phyloP scores from a whole-genome alignment of 106 monocot species.

The Phalaenopsis aphrodite region DNA sequence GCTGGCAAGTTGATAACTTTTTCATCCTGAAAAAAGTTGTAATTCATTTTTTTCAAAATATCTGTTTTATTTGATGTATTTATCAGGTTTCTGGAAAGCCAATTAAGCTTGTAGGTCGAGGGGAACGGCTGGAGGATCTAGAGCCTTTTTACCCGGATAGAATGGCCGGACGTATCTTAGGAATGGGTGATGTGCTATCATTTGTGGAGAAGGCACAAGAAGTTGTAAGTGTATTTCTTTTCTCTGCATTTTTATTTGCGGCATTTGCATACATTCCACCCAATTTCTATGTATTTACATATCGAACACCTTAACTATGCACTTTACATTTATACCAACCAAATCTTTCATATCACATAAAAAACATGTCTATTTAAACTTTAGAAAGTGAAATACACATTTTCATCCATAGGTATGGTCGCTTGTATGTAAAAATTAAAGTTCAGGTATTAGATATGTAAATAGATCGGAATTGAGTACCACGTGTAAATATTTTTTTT shows the following conservation, averaged over 20 bases:
- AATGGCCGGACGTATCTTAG: slow-evolving; percentile 89
- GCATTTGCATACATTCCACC: too few species aligned
- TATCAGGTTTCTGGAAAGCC: slow-evolving; percentile 90
- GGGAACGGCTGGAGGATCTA: slow-evolving; percentile 90
- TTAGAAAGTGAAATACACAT: too few species aligned
- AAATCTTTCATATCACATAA: too few species aligned
- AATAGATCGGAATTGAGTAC: too few species aligned
- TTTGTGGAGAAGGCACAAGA: slow-evolving; percentile 98
- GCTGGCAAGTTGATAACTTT: not conserved
- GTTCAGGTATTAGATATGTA: too few species aligned
- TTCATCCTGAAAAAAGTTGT: not conserved
- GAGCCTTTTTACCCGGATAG: slow-evolving; percentile 97
- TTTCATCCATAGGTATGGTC: too few species aligned
- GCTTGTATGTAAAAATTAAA: too few species aligned
- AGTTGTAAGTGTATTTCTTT: slow-evolving; percentile 55
- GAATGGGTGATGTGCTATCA: slow-evolving; percentile 98
- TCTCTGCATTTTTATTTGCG: not conserved
- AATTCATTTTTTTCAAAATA: not conserved
- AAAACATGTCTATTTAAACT: too few species aligned
- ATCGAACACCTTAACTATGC: too few species aligned
- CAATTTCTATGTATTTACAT: too few species aligned
- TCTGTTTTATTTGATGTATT: not conserved
- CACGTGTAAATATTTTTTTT: not conserved
- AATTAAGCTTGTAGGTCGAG: slow-evolving; percentile 92
- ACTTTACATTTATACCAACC: too few species aligned